Evolutionary conservation across 495 filamentous ascomycete genomes (phyloP), one percentile per base, ranked within the genome.

Genomic region (Massariosphaeria phaeospora): DNA sequence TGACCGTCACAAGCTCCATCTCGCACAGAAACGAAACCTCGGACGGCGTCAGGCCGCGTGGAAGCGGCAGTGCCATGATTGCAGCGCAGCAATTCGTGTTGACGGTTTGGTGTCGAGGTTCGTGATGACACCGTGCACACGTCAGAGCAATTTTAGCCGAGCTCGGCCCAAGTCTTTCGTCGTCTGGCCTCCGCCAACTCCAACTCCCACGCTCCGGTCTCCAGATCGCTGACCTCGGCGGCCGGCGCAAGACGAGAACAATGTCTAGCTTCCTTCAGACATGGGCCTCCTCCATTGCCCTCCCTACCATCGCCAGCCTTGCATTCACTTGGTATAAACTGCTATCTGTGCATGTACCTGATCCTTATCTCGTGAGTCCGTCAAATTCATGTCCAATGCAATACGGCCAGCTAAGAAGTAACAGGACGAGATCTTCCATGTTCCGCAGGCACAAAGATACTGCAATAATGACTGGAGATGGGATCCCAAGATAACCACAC

Each of bases 401-500:
- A 33, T 7, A 7, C 40, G 35, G 9, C 55, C 43, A 52, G n/a
- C n/a, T n/a, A n/a, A n/a, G n/a, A n/a, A 4, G 3, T 12, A 18
- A 13, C 52, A 91, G 87, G 93, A 98, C 64, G 93, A 98, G 71
- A 82, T 90, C 21, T 98, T 98, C 69, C 93, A 98, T 63, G 83
- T 96, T 43, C 84, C 89, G 2, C 93, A 98, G 70, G 90, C 90
- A 0, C 86, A 94, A 48, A 76, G 77, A 8, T 98, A 97, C 67
- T 95, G 91, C 70, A 60, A 75, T 17, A 83, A 86, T 15, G 75
- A 79, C 24, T 96, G 67, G 26, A 71, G 83, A 15, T 98, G 94
- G 94, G 91, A 98, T 69, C 85, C 89, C 12, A 97, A 96, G 65
- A 89, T 98, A 57, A 98, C 93, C 8, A 98, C 93, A 1, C 93